Evolutionary conservation across 305 asterid species (phyloP).

Genomic region (Fraxinus sp.): DNA sequence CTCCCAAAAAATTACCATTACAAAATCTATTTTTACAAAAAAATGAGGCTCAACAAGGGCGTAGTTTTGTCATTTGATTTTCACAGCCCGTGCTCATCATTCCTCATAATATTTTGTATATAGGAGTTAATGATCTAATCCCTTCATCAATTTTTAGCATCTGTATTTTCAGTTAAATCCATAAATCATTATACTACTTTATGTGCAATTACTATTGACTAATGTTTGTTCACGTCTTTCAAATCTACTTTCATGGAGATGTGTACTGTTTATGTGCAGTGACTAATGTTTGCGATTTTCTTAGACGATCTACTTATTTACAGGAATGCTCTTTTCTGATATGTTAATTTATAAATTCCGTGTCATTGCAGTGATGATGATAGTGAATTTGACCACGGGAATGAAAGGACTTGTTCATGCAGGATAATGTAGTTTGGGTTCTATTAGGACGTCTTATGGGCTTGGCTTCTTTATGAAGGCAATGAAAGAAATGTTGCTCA

Average conservation of each 20-base stretch:
- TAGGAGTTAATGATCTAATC: background rate
- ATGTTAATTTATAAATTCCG: constrained; percentile 21
- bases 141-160: background rate
- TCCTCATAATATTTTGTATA: background rate
- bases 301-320: background rate
- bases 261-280: background rate
- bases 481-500: constrained; percentile 22
- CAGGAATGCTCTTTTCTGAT: background rate
- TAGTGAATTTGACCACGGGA: constrained; percentile 61
- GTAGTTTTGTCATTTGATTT: background rate
- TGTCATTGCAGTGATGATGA: constrained; percentile 62
- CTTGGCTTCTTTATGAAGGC: constrained; percentile 16
- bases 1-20: too few relatives aligned
- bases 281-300: background rate
- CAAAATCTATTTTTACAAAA: background rate
- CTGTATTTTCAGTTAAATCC: background rate
- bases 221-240: background rate
- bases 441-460: constrained; percentile 10
- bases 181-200: background rate
- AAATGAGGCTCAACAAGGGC: too few relatives aligned
- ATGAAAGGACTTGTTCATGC: constrained; percentile 69
- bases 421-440: constrained; percentile 63
- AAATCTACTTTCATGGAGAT: background rate
- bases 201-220: background rate
- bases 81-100: background rate